Evolutionary conservation across 306 rosid species (phyloP).

Genomic region (Dalbergia cultrata): DNA sequence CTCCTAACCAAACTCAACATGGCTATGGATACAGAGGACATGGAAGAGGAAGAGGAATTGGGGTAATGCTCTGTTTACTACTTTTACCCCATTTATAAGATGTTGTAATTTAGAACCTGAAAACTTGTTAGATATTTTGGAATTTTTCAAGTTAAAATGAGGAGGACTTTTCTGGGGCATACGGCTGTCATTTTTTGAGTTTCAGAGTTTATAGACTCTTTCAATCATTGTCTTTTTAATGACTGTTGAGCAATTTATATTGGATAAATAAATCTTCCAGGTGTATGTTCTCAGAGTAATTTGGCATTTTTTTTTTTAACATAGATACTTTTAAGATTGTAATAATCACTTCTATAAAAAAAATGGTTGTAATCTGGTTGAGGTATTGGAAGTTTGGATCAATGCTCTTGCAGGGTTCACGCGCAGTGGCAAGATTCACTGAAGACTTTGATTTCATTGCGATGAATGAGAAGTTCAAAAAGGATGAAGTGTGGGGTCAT

Average conservation of each 20-base stretch:
- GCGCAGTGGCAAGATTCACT: slow-evolving; percentile 54
- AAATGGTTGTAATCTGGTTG: neutral
- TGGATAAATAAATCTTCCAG: neutral
- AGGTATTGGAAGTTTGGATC: slow-evolving; percentile 17
- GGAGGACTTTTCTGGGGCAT: slow-evolving; percentile 3
- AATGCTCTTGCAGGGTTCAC: slow-evolving; percentile 50
- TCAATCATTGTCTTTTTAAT: neutral
- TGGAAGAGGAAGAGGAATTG: slow-evolving; percentile 80
- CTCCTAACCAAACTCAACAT: slow-evolving; percentile 56
- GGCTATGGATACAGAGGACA: slow-evolving; percentile 75
- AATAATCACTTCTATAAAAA: neutral
- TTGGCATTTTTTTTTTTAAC: slow-evolving; percentile 1
- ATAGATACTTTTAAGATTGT: slow-evolving; percentile 3
- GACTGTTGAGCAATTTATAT: slow-evolving; percentile 16
- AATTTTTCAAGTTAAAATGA: neutral
- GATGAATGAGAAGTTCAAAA: slow-evolving; percentile 71
- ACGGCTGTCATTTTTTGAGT: slow-evolving; percentile 3
- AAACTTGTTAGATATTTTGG: slow-evolving; percentile 14
- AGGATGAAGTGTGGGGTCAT: slow-evolving; percentile 72
- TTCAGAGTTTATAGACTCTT: neutral
- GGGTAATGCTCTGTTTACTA: slow-evolving; percentile 62
- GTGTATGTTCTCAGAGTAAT: neutral
- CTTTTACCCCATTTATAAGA: neutral
- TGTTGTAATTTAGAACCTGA: neutral
- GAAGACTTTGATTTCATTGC: slow-evolving; percentile 71